Base-by-base conservation (phyloP, 345 rosid species). In the Eutrema heterophyllum region DNA sequence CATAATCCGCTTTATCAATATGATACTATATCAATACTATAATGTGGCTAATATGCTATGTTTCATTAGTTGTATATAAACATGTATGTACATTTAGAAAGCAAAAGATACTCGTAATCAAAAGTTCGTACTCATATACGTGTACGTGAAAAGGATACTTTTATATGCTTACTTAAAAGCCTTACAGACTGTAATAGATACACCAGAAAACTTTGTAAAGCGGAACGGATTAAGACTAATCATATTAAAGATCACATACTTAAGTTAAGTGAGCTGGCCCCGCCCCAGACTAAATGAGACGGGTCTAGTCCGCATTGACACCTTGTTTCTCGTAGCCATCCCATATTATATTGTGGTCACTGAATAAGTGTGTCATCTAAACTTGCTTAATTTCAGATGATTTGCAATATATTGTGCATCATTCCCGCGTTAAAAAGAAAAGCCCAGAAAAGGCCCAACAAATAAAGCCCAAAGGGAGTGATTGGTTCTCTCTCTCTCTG, bases 401-500 rank as follows among this genome's bases (percentile, higher is more conserved):
- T 53, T 51, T 15, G 49, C 26, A 55, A 5, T 46, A 12, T 36
- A 65, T 27, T 1, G 2, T 12, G 26, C 43, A 64, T n/a, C 5
- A 12, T 73, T 73, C 66, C 38, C 44, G 53, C 46, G 38, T n/a
- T 8, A 40, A 35, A 33, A 63, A 30, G 15, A 64, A 44, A 41
- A 51, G 68, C 68, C 78, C 67, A 68, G 4, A 29, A 0, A 41
- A 11, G 55, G 74, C 70, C 74, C 70, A 68, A 53, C 0, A 44
- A 2, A 56, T 2, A 14, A 54, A 53, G 70, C 79, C 75, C 68
- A 68, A 60, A 68, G 4, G 1, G 12, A 36, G 1, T 24, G 61
- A 11, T 59, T 64, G 64, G 77, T 74, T n/a, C 4, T 74, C 9
- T 43, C 4, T 61, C 40, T 60, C 60, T 61, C 51, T 33, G 44